Percentiles rank a stretch among this genome's conserved stretches.
Evolutionary conservation across 1,284 basidiomycete species (phyloP).

Genomic region (Rhodotorula sp.): DNA sequence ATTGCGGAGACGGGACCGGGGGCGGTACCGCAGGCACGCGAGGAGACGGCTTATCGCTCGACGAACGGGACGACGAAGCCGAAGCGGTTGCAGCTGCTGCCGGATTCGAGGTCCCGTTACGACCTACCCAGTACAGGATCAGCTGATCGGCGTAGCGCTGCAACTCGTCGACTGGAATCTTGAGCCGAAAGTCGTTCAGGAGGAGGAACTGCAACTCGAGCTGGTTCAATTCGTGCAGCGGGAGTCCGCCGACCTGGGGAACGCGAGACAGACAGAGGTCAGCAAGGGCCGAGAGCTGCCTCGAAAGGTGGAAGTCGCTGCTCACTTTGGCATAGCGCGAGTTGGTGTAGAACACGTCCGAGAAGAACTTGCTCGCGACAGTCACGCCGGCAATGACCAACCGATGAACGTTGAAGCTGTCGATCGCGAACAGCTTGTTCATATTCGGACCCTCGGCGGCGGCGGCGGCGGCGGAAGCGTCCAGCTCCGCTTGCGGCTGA

Average conservation of each 20-base stretch:
- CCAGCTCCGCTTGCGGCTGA: conserved; percentile 35
- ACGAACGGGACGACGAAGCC: neutral
- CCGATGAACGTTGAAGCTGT: conserved; percentile 94
- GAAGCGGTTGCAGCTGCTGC: conserved; percentile 4
- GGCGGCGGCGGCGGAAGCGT: neutral
- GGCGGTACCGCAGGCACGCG: neutral
- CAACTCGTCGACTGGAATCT: conserved; percentile 86
- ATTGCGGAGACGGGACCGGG: neutral
- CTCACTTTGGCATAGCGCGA: conserved; percentile 94
- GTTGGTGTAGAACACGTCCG: conserved; percentile 99
- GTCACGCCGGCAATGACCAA: conserved; percentile 96
- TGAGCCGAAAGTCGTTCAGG: conserved; percentile 89
- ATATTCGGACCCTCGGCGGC: conserved; percentile 19
- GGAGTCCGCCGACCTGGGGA: conserved; percentile 82
- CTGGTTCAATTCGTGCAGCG: conserved; percentile 90
- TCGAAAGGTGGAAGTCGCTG: conserved; percentile 26
- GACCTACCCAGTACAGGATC: conserved; percentile 53
- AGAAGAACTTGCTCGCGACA: conserved; percentile 97
- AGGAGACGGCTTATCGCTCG: neutral
- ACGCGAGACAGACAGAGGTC: neutral
- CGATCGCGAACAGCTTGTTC: conserved; percentile 71
- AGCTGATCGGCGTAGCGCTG: conserved; percentile 91
- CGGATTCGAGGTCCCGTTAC: conserved; percentile 21
- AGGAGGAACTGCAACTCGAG: conserved; percentile 95
- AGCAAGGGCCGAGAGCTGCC: neutral